A percentile compares a stretch with the other conserved stretches of the same genome.
These are phyloP conservation scores for Rosa hybrid DNA, from an alignment of 331 rosid genomes.

Conservation along the genomic window DNA sequence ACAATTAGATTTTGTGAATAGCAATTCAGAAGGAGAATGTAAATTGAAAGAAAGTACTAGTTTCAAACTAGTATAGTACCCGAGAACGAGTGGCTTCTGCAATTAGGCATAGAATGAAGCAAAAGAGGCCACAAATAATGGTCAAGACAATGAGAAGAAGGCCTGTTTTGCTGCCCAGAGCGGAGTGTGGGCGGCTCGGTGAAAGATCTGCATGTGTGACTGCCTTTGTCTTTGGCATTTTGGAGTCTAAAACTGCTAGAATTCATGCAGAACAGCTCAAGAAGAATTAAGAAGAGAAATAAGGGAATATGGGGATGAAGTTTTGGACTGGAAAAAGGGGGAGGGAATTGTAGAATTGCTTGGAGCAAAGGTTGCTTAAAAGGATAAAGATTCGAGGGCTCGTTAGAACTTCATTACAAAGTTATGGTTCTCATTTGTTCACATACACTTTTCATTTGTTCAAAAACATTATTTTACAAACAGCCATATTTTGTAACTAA, in stretches of 20 bases:
- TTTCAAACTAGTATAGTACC: constrained; percentile 34
- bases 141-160: constrained; percentile 58
- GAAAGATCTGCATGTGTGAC: constrained; percentile 89
- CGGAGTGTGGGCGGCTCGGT: constrained; percentile 51
- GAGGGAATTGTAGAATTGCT: constrained; percentile 60
- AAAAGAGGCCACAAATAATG: constrained; percentile 63
- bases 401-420: constrained; percentile 34
- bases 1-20: not conserved
- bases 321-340: constrained; percentile 22
- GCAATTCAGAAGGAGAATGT: not conserved
- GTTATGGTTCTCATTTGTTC: constrained; percentile 24
- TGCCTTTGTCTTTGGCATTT: constrained; percentile 51
- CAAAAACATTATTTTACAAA: not conserved
- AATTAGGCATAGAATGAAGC: constrained; percentile 80
- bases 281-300: constrained; percentile 1
- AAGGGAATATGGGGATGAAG: constrained; percentile 12
- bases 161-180: constrained; percentile 73
- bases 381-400: constrained; percentile 57
- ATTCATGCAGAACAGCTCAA: constrained; percentile 22
- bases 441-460: not conserved
- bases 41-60: not conserved
- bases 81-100: constrained; percentile 92
- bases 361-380: constrained; percentile 87
- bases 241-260: constrained; percentile 21
- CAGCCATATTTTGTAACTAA: not conserved